Evolutionary conservation across 2,329 filamentous ascomycete species (phyloP), one percentile per base, ranked within the genome.

Genomic region (Aspergillus uvarum): DNA sequence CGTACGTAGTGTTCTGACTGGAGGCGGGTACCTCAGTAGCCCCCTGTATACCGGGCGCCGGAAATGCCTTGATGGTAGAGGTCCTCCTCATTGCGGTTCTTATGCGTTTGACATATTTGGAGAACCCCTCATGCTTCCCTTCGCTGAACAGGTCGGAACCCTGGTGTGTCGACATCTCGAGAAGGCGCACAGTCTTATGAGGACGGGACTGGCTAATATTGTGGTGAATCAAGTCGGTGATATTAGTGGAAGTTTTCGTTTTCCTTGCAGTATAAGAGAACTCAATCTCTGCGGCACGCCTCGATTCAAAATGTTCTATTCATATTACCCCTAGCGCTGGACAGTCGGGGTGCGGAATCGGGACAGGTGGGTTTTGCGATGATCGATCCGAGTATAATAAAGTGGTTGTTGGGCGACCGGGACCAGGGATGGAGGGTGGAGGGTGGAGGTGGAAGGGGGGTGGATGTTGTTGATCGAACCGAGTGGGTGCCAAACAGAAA

Each of bases 61-160:
- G 12, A 12, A 56, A 16, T 32, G 58, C 12, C 59, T 71, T 76
- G 11, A 70, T 66, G 26, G 66, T 65, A 10, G 73, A 68, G n/a
- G 66, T 67, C 55, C 70, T 65, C 56, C 68, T 75, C 44, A 77
- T 58, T 21, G 72, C 73, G 4, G 72, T 76, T 58, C 70, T 76
- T 71, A 78, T 75, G 55, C 76, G 74, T 59, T 70, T 75, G 51
- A 78, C 67, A 59, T 76, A 77, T 63, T 74, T 78, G 31, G 70
- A 72, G 48, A 78, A 62, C 51, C 76, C 74, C 24, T 76, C 75
- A 1, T 66, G 65, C 63, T 67, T 72, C 24, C 64, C 67, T 51
- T 69, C 67, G 11, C 53, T 62, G 22, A 62, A 61, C 35, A 48
- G 63, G 61, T 57, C 64, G 51, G 63, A 51, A 16, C 47, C 54